phyloP scores from a whole-genome alignment of 2,329 filamentous ascomycete genomes.

The Nemania abortiva region DNA sequence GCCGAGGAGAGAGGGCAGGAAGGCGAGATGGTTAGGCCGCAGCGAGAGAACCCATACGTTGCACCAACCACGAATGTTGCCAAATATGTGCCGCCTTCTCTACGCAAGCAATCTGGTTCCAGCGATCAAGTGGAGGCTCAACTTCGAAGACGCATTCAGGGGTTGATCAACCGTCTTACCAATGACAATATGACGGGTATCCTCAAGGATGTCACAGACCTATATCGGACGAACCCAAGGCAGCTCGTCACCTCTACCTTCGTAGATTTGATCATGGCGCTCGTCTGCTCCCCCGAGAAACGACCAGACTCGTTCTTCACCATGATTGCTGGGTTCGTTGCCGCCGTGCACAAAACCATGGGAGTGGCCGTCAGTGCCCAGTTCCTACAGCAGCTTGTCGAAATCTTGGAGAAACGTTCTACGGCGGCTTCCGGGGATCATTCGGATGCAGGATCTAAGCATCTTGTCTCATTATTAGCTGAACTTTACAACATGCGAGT shows the following conservation, averaged over 20 bases:
- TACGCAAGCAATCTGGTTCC: slow-evolving; percentile 72
- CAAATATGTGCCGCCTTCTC: slow-evolving; percentile 92
- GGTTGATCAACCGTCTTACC: slow-evolving; percentile 90
- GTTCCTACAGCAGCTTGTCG: slow-evolving; percentile 81
- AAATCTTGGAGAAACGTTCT: slow-evolving; percentile 78
- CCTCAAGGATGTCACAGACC: slow-evolving; percentile 80
- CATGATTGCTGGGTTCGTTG: slow-evolving; percentile 88
- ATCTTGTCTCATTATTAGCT: slow-evolving; percentile 84
- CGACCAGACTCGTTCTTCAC: slow-evolving; percentile 92
- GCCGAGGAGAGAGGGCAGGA: slow-evolving; percentile 41
- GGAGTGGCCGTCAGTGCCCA: slow-evolving; percentile 92
- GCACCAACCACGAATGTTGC: slow-evolving; percentile 71
- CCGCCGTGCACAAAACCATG: slow-evolving; percentile 86
- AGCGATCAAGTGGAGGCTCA: slow-evolving; percentile 76
- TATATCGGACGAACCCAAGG: slow-evolving; percentile 87
- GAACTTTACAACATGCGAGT: slow-evolving; percentile 95
- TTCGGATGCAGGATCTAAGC: slow-evolving; percentile 50
- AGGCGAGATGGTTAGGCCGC: slow-evolving; percentile 56
- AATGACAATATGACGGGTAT: slow-evolving; percentile 91
- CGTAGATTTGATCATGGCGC: slow-evolving; percentile 80
- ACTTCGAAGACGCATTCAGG: slow-evolving; percentile 84
- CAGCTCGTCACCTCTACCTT: slow-evolving; percentile 87
- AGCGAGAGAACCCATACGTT: slow-evolving; percentile 88
- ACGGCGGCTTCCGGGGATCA: slow-evolving; percentile 55
- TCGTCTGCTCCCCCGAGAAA: slow-evolving; percentile 81